Percentiles rank a stretch among this genome's conserved stretches.
These are phyloP conservation scores for Leishmania turanica DNA, from an alignment of 208 protist genomes.

Conservation along the genomic window DNA sequence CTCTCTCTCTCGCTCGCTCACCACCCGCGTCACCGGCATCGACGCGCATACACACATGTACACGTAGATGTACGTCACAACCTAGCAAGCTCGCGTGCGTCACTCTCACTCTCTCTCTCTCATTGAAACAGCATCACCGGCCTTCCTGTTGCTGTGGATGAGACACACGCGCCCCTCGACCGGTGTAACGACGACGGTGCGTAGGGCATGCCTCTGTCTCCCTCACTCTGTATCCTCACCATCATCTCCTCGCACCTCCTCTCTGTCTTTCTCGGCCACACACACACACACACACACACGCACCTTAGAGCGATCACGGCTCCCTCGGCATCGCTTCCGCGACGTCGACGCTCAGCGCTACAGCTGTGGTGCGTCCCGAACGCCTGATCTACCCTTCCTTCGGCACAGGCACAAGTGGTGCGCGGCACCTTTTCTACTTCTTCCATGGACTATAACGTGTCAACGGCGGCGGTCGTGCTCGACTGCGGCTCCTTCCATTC, in stretches of 20 bases:
- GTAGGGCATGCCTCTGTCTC: not conserved
- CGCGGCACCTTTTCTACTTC: not conserved
- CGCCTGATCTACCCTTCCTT: not conserved
- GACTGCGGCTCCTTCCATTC: conserved; percentile 83
- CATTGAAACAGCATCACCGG: not conserved
- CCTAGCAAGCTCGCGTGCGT: not conserved
- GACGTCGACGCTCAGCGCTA: not conserved
- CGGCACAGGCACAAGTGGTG: not conserved
- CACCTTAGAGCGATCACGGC: not conserved
- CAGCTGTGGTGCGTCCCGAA: not conserved
- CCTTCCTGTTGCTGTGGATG: not conserved
- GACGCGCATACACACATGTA: not conserved
- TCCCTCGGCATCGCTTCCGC: not conserved
- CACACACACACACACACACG: not conserved
- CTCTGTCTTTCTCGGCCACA: not conserved
- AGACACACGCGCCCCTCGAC: not conserved
- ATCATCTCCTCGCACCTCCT: not conserved
- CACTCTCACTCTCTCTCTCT: not conserved
- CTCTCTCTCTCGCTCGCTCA: not conserved
- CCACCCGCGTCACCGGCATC: not conserved
- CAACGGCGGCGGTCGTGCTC: conserved; percentile 58
- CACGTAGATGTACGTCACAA: no score
- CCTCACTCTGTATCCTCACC: not conserved
- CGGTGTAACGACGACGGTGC: not conserved
- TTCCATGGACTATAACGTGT: conserved; percentile 28